Evolutionary conservation across 2,329 filamentous ascomycete genomes (phyloP), one percentile per base, ranked within the genome.

Genomic region (Elsinoe ampelina): DNA sequence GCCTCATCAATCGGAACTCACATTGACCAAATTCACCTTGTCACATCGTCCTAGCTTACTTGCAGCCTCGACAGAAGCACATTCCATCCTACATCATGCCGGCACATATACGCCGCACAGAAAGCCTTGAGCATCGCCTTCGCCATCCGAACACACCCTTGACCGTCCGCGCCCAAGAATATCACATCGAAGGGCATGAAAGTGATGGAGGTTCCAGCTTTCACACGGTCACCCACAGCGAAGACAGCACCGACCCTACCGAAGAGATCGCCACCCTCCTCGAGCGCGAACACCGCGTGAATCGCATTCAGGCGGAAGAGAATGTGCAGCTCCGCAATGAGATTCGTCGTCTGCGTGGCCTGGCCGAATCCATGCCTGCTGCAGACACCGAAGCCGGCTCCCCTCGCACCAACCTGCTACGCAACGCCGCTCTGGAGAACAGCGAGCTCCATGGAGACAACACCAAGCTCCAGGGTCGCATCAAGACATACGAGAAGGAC

Each of bases 221-320:
- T 15, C 52, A 45, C 38, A 55, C 36, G 13, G n/a, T 55, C 38
- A 36, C 52, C 26, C 19, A 30, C 32, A 42, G 36, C 30, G 50
- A 54, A 15, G 26, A 20, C 12, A 55, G 52, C 52, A 43, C 52
- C 52, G 35, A 35, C 13, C 42, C 54, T 8, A 8, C 32, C 13
- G 39, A 56, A 7, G 54, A 56, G 26, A 36, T 48, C 6, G 32
- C 41, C 17, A 47, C 41, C n/a, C 19, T 48, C 13, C 41, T 56
- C 4, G 54, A 56, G n/a, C 54, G 54, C 15, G 54, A 56, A 32
- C 54, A 48, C 30, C 54, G 54, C 32, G 41, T 56, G 22, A 56
- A 56, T 17, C 54, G 54, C 41, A 56, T 56, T n/a, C 54, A 45
- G n/a, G 54, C 38, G 7, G 42, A 34, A 13, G 41, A 56, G 13